phyloP scores from a whole-genome alignment of 1,284 basidiomycete genomes.

The Ganoderma lucidum region DNA sequence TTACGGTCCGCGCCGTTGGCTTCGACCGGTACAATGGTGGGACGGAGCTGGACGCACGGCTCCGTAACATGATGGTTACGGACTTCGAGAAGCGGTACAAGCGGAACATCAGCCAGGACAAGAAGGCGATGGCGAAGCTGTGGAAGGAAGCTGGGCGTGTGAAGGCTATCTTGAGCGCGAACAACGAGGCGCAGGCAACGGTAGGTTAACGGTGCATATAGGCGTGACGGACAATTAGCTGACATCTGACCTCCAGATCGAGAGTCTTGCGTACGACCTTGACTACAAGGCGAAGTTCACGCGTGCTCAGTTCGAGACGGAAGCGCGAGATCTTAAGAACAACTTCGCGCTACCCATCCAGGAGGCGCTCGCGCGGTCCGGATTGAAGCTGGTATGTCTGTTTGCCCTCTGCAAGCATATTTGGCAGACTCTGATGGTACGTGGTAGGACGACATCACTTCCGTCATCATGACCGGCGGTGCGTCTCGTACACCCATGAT shows the following conservation, averaged over 20 bases:
- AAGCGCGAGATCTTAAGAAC: conserved; percentile 67
- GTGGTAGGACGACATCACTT: conserved; percentile 76
- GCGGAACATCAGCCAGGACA: conserved; percentile 74
- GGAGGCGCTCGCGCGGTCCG: conserved; percentile 78
- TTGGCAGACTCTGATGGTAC: background rate
- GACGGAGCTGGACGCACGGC: conserved; percentile 82
- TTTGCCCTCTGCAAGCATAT: conserved; percentile 1
- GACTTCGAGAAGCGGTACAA: conserved; percentile 78
- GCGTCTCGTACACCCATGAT: conserved; percentile 93
- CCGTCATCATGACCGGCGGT: conserved; percentile 93
- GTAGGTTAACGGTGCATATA: conserved; percentile 52
- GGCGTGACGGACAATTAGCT: conserved; percentile 13
- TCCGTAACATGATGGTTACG: conserved; percentile 84
- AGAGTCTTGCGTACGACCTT: conserved; percentile 89
- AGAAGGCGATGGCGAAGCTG: conserved; percentile 90
- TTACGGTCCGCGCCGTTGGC: conserved; percentile 82
- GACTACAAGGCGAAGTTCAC: conserved; percentile 88
- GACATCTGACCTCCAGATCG: conserved; percentile 61
- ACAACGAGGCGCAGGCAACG: conserved; percentile 77
- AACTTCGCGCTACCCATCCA: conserved; percentile 80
- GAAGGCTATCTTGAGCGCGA: conserved; percentile 95
- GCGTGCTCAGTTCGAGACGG: conserved; percentile 81
- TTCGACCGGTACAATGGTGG: conserved; percentile 85
- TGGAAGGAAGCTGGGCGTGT: conserved; percentile 93
- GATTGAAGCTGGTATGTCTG: conserved; percentile 63